Evolutionary conservation across 1,284 basidiomycete species (phyloP), one percentile per base, ranked within the genome.

Genomic region (Vanrija humicola): DNA sequence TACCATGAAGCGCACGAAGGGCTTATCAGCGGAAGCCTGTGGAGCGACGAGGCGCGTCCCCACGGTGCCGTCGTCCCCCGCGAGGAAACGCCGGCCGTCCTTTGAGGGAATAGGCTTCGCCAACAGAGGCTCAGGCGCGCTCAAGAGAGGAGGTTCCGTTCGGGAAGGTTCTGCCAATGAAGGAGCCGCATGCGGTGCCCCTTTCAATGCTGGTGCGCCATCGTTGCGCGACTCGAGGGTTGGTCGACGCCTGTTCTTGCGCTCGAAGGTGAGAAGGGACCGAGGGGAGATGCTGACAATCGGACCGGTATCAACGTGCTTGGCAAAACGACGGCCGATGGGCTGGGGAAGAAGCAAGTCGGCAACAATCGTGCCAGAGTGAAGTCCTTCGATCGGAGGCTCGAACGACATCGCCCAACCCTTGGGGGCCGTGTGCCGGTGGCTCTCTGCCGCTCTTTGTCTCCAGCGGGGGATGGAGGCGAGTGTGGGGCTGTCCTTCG

Each of bases 321-420:
- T 57, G 4, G 56, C 59, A 43, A 72, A 68, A 7, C 69, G 71
- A 21, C 60, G 59, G 14, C 61, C 54, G 1, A 67, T 57, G 7
- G 66, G 66, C 38, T 63, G 62, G 6, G 70, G 65, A 67, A 91
- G 85, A 40, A 95, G 76, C 43, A 86, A 73, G 18, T 89, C 86
- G 62, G 89, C 86, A 14, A 34, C 5, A 38, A 89, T 78, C 46
- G 85, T 84, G 40, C 79, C 78, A 25, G 78, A 80, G 46, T 72
- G 82, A 79, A 88, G 84, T 40, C 82, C 83, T 55, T 83, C 82
- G 8, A 89, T 79, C 7, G 87, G 86, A 26, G 90, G 89, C 26
- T 85, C 82, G 77, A 87, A 90, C 5, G 87, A 86, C 55, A 89
- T 78, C 15, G 85, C 80, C 61, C 90, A 88, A 69, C 84, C 82